phyloP scores from a whole-genome alignment of 768 basidiomycete genomes.

The Calocera viscosa region DNA sequence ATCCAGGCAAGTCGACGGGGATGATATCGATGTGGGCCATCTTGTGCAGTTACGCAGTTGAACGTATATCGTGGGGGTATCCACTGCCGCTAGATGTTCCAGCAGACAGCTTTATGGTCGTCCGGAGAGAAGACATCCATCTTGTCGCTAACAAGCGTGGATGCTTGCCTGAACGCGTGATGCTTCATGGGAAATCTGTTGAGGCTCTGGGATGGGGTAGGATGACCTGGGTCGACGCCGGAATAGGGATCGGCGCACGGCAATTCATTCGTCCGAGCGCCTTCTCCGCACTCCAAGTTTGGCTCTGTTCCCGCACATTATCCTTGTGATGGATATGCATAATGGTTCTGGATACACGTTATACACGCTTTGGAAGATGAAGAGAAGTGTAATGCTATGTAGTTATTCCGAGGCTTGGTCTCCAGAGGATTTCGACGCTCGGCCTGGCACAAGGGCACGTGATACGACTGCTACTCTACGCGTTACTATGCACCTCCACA shows the following conservation, averaged over 20 bases:
- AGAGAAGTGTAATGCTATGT: too few relatives aligned
- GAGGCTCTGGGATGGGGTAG: background rate
- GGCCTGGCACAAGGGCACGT: too few relatives aligned
- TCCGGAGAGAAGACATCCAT: background rate
- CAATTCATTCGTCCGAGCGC: background rate
- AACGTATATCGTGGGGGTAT: background rate
- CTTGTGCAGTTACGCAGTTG: background rate
- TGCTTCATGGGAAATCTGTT: background rate
- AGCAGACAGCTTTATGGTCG: background rate
- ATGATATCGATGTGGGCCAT: slow-evolving; percentile 6
- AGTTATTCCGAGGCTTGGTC: too few relatives aligned
- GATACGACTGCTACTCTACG: too few relatives aligned
- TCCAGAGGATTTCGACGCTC: too few relatives aligned
- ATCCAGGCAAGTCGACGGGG: slow-evolving; percentile 4
- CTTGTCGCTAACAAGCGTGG: background rate
- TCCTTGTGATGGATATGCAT: too few relatives aligned
- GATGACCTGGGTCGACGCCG: background rate
- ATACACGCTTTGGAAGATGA: too few relatives aligned
- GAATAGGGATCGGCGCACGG: background rate
- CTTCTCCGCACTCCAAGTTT: background rate
- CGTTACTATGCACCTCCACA: too few relatives aligned
- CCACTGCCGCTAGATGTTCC: background rate
- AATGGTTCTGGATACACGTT: too few relatives aligned
- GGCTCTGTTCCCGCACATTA: too few relatives aligned
- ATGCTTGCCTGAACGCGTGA: background rate